Conservation (phyloP, 139 green algal species). For the Chlamydomonas sphaeroides region DNA sequence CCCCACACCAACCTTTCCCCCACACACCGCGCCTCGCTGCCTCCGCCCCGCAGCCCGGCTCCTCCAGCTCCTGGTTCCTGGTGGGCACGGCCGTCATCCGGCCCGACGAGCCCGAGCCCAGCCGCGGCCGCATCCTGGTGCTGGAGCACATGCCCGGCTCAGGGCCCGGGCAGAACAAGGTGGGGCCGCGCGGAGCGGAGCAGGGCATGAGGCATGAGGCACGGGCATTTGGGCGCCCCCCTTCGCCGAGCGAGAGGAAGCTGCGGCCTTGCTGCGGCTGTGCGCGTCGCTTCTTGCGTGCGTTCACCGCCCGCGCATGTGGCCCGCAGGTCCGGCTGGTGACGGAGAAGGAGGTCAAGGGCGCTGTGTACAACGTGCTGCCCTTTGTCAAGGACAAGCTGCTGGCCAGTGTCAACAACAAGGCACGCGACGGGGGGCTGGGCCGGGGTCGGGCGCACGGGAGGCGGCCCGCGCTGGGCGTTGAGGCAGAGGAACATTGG, state of each 20-base stretch:
- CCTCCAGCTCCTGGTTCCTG: slow-evolving; percentile 70
- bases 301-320: neutral
- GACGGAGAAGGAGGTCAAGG: slow-evolving; percentile 84
- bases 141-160: slow-evolving; percentile 40
- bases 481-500: no score
- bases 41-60: no score
- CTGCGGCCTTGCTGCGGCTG: no score
- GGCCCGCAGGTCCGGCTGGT: slow-evolving; percentile 64
- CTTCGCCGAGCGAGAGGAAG: no score
- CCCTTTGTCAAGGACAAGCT: slow-evolving; percentile 73
- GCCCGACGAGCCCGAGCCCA: slow-evolving; percentile 87
- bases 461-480: no score
- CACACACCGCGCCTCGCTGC: no score
- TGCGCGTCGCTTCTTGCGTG: neutral
- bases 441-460: no score
- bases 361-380: slow-evolving; percentile 85
- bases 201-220: no score
- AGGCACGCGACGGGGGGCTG: slow-evolving; percentile 54
- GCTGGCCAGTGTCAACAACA: slow-evolving; percentile 91
- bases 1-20: no score
- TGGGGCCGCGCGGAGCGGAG: neutral
- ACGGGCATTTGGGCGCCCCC: no score
- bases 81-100: slow-evolving; percentile 85
- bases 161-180: neutral
- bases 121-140: slow-evolving; percentile 67